Conservation (phyloP, 306 rosid species). For the Rosa persica region DNA sequence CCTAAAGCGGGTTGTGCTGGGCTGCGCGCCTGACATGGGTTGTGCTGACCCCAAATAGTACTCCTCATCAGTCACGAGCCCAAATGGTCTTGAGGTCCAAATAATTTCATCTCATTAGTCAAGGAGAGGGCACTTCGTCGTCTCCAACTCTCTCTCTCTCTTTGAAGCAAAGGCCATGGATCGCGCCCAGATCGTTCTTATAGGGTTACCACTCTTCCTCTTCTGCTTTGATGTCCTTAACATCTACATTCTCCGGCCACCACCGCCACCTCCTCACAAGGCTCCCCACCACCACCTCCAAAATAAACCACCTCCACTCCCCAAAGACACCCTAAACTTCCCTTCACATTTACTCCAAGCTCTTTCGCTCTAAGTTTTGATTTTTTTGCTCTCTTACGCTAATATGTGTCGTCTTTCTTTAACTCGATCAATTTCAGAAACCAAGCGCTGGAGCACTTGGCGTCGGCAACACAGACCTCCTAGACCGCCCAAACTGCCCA, state of each 20-base stretch:
- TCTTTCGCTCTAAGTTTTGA: neutral
- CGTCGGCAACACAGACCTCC: conserved; percentile 43
- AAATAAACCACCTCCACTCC: conserved; percentile 33
- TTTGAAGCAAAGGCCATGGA: conserved; percentile 44
- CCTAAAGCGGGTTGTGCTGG: too few species aligned
- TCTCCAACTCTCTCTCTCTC: neutral
- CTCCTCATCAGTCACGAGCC: too few species aligned
- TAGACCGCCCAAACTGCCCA: too few species aligned
- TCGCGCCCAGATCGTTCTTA: conserved; percentile 51
- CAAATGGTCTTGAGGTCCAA: neutral
- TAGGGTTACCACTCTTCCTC: conserved; percentile 65
- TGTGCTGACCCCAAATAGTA: neutral
- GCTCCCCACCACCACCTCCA: conserved; percentile 32
- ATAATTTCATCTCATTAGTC: neutral
- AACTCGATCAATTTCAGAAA: conserved; percentile 38
- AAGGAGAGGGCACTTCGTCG: neutral
- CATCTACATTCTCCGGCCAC: conserved; percentile 41
- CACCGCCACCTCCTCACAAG: conserved; percentile 43
- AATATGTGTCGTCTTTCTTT: neutral
- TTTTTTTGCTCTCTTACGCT: neutral
- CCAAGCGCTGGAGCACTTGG: conserved; percentile 42
- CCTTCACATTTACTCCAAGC: conserved; percentile 30
- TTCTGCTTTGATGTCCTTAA: conserved; percentile 50
- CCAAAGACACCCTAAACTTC: conserved; percentile 25
- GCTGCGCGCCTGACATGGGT: too few species aligned